Evolutionary conservation across 1,139 yeast species (phyloP).

Genomic region (Scheffersomyces segobiensis): DNA sequence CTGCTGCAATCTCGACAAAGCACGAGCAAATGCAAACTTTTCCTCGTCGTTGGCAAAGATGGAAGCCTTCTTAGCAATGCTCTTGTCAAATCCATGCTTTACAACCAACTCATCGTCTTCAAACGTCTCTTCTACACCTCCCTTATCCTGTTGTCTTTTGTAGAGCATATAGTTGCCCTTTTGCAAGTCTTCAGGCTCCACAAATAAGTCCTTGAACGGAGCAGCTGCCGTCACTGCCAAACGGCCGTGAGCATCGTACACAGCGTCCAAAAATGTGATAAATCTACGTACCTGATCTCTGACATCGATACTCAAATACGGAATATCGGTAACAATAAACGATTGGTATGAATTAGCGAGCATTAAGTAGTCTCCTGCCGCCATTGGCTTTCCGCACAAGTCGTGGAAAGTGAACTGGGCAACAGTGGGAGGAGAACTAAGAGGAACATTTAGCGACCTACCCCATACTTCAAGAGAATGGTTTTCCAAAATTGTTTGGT

Average conservation of each 20-base stretch:
- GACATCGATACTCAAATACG: conserved; percentile 72
- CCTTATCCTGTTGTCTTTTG: conserved; percentile 32
- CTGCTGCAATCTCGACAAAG: conserved; percentile 83
- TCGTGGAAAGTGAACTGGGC: conserved; percentile 88
- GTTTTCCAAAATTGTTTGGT: conserved; percentile 30
- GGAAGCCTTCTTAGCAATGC: conserved; percentile 72
- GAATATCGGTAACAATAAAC: conserved; percentile 87
- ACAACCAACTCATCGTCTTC: conserved; percentile 64
- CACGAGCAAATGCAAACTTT: conserved; percentile 94
- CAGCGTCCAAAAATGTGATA: conserved; percentile 92
- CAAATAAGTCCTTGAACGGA: conserved; percentile 80
- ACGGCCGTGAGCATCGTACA: conserved; percentile 85
- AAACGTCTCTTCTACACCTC: conserved; percentile 40
- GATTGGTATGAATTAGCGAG: conserved; percentile 76
- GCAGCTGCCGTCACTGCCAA: conserved; percentile 89
- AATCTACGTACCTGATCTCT: conserved; percentile 87
- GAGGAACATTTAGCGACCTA: conserved; percentile 72
- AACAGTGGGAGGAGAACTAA: conserved; percentile 72
- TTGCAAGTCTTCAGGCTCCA: conserved; percentile 71
- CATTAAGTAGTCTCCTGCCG: conserved; percentile 94
- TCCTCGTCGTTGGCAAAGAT: conserved; percentile 91
- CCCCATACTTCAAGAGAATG: conserved; percentile 78
- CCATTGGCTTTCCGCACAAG: conserved; percentile 80
- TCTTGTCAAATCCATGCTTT: conserved; percentile 73
- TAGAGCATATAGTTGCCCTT: conserved; percentile 55